A percentile compares a stretch with the other conserved stretches of the same genome.
Evolutionary conservation across 2,329 filamentous ascomycete species (phyloP).

Genomic region (Juglanconis oblonga): DNA sequence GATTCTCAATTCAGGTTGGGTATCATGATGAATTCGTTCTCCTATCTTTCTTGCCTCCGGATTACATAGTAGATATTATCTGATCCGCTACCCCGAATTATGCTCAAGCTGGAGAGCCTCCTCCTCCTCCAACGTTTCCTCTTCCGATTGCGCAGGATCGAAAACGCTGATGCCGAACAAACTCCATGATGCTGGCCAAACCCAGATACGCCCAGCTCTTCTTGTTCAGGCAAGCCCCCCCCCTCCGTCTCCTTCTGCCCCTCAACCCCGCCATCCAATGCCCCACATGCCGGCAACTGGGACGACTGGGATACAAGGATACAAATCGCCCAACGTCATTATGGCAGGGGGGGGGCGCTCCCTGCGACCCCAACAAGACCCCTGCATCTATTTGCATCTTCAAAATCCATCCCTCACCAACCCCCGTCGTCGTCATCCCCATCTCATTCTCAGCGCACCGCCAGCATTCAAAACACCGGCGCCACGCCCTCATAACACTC

Average conservation of each 20-base stretch:
- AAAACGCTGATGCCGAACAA: slow-evolving; percentile 16
- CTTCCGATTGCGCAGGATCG: neutral
- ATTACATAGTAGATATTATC: no score
- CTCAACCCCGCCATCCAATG: neutral
- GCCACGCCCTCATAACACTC: slow-evolving; percentile 27
- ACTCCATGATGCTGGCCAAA: slow-evolving; percentile 14
- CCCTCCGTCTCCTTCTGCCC: neutral
- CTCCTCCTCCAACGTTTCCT: slow-evolving; percentile 1
- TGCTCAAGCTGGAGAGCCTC: neutral
- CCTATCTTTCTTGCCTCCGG: neutral
- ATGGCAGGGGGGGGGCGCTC: neutral
- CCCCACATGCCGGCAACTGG: neutral
- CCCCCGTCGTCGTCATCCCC: neutral
- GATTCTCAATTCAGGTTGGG: neutral
- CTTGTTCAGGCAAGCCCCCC: no score
- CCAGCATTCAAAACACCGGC: neutral
- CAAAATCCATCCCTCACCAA: neutral
- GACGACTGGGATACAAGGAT: slow-evolving; percentile 27
- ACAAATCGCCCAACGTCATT: slow-evolving; percentile 19
- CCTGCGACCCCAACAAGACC: slow-evolving; percentile 6
- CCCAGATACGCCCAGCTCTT: neutral
- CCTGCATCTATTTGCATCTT: neutral
- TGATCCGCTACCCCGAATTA: neutral
- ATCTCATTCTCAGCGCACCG: no score
- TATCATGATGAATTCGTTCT: slow-evolving; percentile 1